Evolutionary conservation across 345 rosid genomes (phyloP).

Genomic region (Sonneratia caseolaris): DNA sequence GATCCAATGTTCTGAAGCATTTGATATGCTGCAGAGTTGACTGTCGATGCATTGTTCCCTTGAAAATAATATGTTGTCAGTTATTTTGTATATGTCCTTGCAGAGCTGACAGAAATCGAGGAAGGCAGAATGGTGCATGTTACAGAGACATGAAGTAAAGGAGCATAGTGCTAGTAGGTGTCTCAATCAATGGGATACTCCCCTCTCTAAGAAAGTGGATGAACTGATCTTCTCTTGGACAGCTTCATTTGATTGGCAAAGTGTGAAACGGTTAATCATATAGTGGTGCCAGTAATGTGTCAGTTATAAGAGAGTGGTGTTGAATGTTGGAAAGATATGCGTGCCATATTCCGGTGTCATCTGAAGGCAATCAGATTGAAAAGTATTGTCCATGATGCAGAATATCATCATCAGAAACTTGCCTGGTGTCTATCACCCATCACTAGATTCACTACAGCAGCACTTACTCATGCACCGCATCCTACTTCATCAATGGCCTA

Average conservation of each 20-base stretch:
- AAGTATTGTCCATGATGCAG: too few species aligned
- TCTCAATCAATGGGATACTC: not conserved
- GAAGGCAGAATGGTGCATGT: not conserved
- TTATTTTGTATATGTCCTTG: not conserved
- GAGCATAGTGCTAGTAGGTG: too few species aligned
- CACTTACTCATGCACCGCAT: conserved; percentile 11
- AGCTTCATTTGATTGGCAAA: not conserved
- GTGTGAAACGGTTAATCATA: not conserved
- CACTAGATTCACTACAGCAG: not conserved
- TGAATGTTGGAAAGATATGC: too few species aligned
- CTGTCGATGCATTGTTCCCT: too few species aligned
- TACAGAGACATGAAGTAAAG: not conserved
- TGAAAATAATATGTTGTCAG: not conserved
- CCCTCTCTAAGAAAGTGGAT: not conserved
- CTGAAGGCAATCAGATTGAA: too few species aligned
- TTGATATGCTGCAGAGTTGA: too few species aligned
- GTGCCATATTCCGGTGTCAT: too few species aligned
- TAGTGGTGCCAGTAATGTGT: not conserved
- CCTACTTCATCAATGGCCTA: conserved; percentile 10
- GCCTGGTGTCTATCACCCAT: not conserved
- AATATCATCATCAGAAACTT: not conserved
- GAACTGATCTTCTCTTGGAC: not conserved
- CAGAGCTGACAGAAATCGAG: not conserved
- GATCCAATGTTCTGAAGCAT: too few species aligned
- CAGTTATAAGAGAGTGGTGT: not conserved